Evolutionary conservation across 495 filamentous ascomycete species (phyloP), one percentile per base, ranked within the genome.

Genomic region (Geoglossum glabrum): DNA sequence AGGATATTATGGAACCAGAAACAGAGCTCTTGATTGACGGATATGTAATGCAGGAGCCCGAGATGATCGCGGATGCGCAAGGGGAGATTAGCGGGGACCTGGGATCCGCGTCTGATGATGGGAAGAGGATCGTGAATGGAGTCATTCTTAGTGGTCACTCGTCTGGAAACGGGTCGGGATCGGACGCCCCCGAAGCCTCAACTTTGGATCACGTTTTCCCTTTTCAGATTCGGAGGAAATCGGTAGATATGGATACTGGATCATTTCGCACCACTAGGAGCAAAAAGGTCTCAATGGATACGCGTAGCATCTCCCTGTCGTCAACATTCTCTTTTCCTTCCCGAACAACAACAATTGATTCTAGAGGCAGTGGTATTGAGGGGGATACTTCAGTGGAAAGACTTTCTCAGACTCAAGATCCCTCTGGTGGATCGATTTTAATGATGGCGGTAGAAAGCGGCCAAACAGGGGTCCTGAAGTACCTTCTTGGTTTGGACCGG

Each of bases 371-470:
- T 61, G 79, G 75, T 5, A 78, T 90, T 31, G 87, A 93, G 69
- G 86, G 87, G 5, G 89, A 95, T 64, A 85, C 80, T 8, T 93
- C 87, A 1, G 81, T 88, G 57, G 86, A 90, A 66, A 83, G 79
- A 7, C 70, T 96, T 6, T 77, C 84, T 3, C 83, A 86, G 64
- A 95, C 88, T 0, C 85, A 92, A 63, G 82, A 89, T 62, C 73
- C 77, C 21, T 76, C 79, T 28, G 90, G 92, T 1, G 83, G 95
- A 64, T 95, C 90, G 5, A 78, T 96, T 21, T 76, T 81, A 17
- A 99, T 97, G 93, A 97, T 99, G 89, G 88, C 90, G 8, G 77
- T 96, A 33, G 88, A 95, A 63, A 78, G 81, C 56, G 75, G 79
- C 28, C 84, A 84, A 57, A 70, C 75, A 8, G 78, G 84, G 46